Evolutionary conservation across 257 asterid genomes (phyloP).

Genomic region (Scutellaria minor): DNA sequence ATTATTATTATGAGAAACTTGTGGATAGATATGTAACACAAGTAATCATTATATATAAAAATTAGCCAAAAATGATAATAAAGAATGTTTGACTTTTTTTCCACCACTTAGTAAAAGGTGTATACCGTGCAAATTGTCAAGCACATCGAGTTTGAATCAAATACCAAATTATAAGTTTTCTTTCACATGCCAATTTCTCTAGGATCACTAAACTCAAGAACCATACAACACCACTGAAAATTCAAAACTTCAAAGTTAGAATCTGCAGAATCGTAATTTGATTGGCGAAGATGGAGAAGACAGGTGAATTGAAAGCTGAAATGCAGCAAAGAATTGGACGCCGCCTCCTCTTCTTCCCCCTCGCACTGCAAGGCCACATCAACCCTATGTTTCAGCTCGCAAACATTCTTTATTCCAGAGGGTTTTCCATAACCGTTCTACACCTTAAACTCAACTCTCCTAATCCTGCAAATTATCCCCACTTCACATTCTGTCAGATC

Average conservation of each 20-base stretch:
- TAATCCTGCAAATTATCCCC: slow-evolving; percentile 45
- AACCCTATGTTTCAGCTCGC: slow-evolving; percentile 58
- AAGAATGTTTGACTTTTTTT: too few relatives aligned
- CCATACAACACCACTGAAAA: too few relatives aligned
- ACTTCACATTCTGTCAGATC: slow-evolving; percentile 41
- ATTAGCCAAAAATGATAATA: too few relatives aligned
- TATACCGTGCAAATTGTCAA: too few relatives aligned
- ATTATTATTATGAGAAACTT: too few relatives aligned
- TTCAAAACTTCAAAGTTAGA: too few relatives aligned
- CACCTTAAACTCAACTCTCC: slow-evolving; percentile 53
- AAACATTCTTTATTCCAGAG: slow-evolving; percentile 47
- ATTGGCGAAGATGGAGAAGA: slow-evolving; percentile 18
- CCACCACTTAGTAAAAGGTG: too few relatives aligned
- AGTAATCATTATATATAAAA: too few relatives aligned
- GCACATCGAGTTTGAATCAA: too few relatives aligned
- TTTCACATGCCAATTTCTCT: neutral
- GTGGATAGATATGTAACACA: too few relatives aligned
- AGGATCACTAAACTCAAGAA: neutral
- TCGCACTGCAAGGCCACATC: slow-evolving; percentile 57
- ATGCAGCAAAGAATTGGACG: slow-evolving; percentile 17
- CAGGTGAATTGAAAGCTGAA: neutral
- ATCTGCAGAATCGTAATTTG: too few relatives aligned
- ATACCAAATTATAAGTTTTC: too few relatives aligned
- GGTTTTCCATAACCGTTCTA: slow-evolving; percentile 45
- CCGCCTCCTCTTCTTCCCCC: slow-evolving; percentile 44